Evolutionary conservation across 257 asterid species (phyloP), one percentile per base, ranked within the genome.

Genomic region (Nyctanthes arbortristis): DNA sequence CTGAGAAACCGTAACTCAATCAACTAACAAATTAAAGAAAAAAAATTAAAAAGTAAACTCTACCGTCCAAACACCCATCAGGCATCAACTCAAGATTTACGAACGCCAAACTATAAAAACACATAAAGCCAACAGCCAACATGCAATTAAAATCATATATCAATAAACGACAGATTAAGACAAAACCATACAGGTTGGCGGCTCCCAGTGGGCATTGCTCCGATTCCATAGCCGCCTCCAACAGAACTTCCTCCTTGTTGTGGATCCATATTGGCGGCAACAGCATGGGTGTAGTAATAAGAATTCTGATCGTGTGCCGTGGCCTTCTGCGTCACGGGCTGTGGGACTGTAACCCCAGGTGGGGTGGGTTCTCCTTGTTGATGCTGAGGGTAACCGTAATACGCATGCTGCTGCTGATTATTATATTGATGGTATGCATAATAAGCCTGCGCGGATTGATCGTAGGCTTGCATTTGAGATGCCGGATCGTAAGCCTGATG

Each of bases 311-410:
- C 36, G 40, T 40, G 60, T 28, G 32, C 31, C 24, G 31, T 3
- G 31, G 59, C 59, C 24, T 52, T 29, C 10, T 52, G 59, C 24
- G 59, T 22, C 24, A 52, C 14, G 14, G 14, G 77, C 73, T 58
- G 69, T 11, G 65, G 73, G 69, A 66, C 74, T 13, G 88, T 31
- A 32, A 86, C 86, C 52, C 89, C 92, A 18, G 89, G 92, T 29
- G 92, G 89, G 43, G 80, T 68, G 45, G 83, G 82, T 76, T 79
- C 79, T 69, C 84, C 82, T 25, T 63, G 65, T 28, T 67, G 83
- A 49, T 77, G 85, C 8, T 81, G 69, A 49, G 79, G 76, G 72
- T 68, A 71, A 72, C 68, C 73, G 3, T 60, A 72, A 28, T 82
- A 79, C 0, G 79, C n/a, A 52, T 76, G 63, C 28, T 70, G 86